Evolutionary conservation across 805 yeast genomes (phyloP), one percentile per base, ranked within the genome.

Genomic region (Candida easanensis): DNA sequence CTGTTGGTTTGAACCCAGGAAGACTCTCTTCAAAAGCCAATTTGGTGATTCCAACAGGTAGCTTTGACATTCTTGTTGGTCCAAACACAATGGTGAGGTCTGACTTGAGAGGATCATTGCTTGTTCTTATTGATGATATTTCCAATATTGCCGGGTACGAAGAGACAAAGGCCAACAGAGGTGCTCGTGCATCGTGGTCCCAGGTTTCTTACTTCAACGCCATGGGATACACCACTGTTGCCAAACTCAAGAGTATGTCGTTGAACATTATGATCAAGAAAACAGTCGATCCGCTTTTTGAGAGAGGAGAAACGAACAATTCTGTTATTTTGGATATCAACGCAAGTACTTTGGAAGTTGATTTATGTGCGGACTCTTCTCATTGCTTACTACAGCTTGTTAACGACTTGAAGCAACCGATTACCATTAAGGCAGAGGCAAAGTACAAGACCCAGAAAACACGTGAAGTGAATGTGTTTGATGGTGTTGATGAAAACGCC

Each of bases 351-450:
- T 58, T 74, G 14, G 68, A 65, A 17, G 36, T 83, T 1, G 80
- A 79, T 20, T 45, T 82, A 3, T 89, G 97, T 66, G 91, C 96
- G 1, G 98, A 90, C 58, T 88, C 97, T 0, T 73, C 81, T 0
- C 84, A 87, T 54, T 77, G 91, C 11, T 61, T 90, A 33, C 48
- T 79, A 2, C 95, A 84, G 48, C 54, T 86, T 8, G 50, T 82
- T 9, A 80, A 77, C 46, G 96, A 88, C 54, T 66, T 90, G 53
- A 86, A 84, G 52, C 78, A 77, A 13, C 89, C 90, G 0, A 62
- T 86, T 1, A 62, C 71, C 6, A 80, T 84, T 31, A 69, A 71
- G 1, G 80, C 80, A 46, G 78, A 77, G 2, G 76, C 77, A 27
- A 85, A 80, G 61, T 84, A 74, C 58, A 77, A 70, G 38, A 56